A percentile compares a stretch with the other conserved stretches of the same genome.
Evolutionary conservation across 176 grass and related monocot species (phyloP).

Genomic region (Bothriochloa decipiens): DNA sequence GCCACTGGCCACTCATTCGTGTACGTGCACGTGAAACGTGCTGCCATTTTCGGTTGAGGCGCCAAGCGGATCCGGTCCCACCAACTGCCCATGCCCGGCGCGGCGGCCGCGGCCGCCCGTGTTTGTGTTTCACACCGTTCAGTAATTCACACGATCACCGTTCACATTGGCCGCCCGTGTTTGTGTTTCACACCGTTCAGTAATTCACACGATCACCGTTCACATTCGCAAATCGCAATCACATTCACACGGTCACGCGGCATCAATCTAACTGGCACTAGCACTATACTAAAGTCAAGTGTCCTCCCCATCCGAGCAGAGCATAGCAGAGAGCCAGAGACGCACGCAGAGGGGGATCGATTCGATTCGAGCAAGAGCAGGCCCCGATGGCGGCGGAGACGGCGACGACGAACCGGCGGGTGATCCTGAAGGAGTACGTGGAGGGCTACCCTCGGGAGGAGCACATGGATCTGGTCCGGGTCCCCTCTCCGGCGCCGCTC

Average conservation of each 20-base stretch:
- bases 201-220: background rate
- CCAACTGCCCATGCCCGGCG: no score
- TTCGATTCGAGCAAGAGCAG: background rate
- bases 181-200: no score
- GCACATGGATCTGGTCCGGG: conserved; percentile 46
- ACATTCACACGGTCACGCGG: background rate
- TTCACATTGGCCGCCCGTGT: no score
- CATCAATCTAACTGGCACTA: background rate
- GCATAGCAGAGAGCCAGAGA: background rate
- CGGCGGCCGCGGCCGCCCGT: no score
- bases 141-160: no score
- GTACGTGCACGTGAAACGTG: no score
- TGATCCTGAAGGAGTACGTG: conserved; percentile 63
- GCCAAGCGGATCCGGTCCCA: no score
- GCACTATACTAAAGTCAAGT: background rate
- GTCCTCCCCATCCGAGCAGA: background rate
- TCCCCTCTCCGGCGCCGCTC: background rate
- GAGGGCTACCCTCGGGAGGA: conserved; percentile 48
- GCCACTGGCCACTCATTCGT: no score
- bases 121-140: no score
- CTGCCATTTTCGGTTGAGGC: no score
- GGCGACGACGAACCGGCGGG: conserved; percentile 43
- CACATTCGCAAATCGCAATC: background rate
- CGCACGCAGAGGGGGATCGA: background rate
- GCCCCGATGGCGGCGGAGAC: background rate